A percentile compares a stretch with the other conserved stretches of the same genome.
Evolutionary conservation across 202 grass and related monocot genomes (phyloP).

Genomic region (Hordeum pubiflorum): DNA sequence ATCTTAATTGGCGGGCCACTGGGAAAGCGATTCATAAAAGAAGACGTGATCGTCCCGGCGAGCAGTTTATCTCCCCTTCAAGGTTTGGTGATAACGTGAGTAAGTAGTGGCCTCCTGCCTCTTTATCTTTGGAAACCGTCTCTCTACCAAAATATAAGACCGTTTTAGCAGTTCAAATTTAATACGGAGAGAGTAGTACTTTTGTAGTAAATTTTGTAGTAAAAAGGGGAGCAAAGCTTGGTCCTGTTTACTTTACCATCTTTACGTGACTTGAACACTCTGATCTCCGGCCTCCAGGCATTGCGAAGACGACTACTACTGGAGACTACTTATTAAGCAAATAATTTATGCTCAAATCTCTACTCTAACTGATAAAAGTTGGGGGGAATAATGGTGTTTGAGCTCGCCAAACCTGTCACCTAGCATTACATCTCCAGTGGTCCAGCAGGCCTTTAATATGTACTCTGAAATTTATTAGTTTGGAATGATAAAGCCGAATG

Average conservation of each 20-base stretch:
- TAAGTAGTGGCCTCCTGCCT: not conserved
- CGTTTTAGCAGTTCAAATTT: no score
- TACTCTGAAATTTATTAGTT: not conserved
- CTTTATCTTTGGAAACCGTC: no score
- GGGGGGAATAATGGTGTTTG: not conserved
- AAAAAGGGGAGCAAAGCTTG: no score
- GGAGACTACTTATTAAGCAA: no score
- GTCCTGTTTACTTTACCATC: no score
- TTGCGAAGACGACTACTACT: no score
- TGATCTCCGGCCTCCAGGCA: no score
- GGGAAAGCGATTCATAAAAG: not conserved
- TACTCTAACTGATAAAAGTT: not conserved
- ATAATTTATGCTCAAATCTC: no score
- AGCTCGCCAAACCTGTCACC: not conserved
- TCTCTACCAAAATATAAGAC: no score
- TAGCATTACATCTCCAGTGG: not conserved
- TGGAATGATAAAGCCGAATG: not conserved
- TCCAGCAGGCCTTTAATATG: not conserved
- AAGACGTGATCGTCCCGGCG: not conserved
- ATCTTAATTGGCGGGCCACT: not conserved
- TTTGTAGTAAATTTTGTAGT: no score
- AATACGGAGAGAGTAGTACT: no score
- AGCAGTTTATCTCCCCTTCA: not conserved
- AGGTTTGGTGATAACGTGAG: not conserved
- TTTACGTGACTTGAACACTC: no score